Evolutionary conservation across 164 flowering plant species (phyloP).

Genomic region (Sextonia rubra): DNA sequence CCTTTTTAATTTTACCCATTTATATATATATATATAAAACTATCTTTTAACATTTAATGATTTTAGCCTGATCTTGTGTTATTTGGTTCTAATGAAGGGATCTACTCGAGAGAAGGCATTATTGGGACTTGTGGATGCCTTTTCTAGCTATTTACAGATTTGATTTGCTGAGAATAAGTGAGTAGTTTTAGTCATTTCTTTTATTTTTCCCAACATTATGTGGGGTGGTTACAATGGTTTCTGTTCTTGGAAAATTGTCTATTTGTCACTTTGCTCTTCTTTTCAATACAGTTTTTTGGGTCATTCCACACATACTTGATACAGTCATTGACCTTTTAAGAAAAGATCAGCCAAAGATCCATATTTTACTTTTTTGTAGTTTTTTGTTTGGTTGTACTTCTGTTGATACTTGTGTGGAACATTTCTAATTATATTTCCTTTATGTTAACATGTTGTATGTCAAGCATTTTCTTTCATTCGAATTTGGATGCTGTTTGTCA

Average conservation of each 20-base stretch:
- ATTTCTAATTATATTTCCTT: background rate
- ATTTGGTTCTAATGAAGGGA: conserved; percentile 22
- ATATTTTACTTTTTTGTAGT: background rate
- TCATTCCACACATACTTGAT: no score
- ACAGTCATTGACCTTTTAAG: background rate
- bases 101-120: conserved; percentile 75
- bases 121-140: conserved; percentile 47
- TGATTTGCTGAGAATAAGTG: conserved; percentile 81
- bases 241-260: background rate
- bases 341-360: background rate
- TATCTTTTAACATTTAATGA: background rate
- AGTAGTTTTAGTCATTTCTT: conserved; percentile 13
- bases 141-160: conserved; percentile 50
- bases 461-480: background rate
- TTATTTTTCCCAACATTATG: background rate
- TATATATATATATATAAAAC: background rate
- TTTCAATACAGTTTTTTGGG: background rate
- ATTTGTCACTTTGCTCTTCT: background rate
- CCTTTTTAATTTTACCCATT: background rate
- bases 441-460: background rate
- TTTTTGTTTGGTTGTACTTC: background rate
- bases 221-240: background rate
- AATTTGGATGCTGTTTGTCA: background rate
- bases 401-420: background rate
- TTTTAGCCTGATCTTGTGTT: background rate